Evolutionary conservation across 2,329 filamentous ascomycete genomes (phyloP).

Genomic region (Fusarium foetens): DNA sequence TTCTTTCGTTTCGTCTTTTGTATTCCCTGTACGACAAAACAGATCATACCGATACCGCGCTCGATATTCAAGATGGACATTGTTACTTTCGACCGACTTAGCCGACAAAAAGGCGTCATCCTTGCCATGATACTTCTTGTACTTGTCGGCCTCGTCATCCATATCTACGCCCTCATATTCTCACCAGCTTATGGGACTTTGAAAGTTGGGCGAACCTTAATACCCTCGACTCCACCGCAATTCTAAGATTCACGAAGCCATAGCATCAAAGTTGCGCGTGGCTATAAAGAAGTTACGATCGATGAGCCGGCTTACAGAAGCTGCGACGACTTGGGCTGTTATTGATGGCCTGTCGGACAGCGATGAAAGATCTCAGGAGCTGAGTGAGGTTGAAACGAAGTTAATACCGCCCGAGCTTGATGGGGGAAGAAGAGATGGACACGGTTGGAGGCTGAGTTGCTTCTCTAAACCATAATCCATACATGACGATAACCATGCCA

Average conservation of each 20-base stretch:
- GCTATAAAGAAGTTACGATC: rapidly evolving
- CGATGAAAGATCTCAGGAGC: too few species aligned
- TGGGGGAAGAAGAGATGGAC: too few species aligned
- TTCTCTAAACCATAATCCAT: too few species aligned
- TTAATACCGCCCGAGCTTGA: too few species aligned
- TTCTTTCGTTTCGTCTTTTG: background rate
- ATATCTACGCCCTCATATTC: conserved; percentile 2
- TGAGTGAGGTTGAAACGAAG: too few species aligned
- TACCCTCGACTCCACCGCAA: rapidly evolving
- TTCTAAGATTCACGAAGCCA: background rate
- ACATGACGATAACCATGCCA: too few species aligned
- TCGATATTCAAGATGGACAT: background rate
- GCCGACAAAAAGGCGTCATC: background rate
- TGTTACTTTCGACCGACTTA: background rate
- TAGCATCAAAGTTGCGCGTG: rapidly evolving
- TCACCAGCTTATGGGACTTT: background rate
- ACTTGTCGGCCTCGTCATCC: background rate
- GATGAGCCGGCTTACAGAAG: rapidly evolving
- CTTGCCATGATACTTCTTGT: background rate
- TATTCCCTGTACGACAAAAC: background rate
- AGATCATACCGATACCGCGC: rapidly evolving
- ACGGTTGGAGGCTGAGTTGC: too few species aligned
- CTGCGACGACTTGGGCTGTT: too few species aligned
- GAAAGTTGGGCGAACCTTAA: background rate
- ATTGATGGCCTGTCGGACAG: too few species aligned